Base-by-base conservation (phyloP, 306 rosid species). In the Trifolium fragiferum region DNA sequence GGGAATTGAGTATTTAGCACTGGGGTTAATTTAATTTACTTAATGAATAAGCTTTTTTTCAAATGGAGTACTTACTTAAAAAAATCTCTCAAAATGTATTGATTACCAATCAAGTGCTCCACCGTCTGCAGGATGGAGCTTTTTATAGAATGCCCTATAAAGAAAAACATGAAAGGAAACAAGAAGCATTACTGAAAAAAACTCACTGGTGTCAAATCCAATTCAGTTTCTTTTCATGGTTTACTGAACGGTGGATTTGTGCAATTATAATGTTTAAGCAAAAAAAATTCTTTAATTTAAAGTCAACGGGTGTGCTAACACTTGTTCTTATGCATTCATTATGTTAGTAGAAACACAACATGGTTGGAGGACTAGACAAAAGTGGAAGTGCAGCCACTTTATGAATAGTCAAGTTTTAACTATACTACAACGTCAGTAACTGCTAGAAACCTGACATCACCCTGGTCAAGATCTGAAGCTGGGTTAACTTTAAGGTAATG, bases 391-490 rank as follows among this genome's bases (percentile, higher is more conserved):
- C 19, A 72, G 15, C 21, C 37, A 14, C 49, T 35, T 69, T 32
- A 43, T 8, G 54, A 66, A 63, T 10, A 38, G 68, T 63, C n/a
- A 16, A 16, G 15, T 35, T 61, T 61, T 43, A 18, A 37, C 25
- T 63, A n/a, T 63, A 11, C 30, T 63, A 11, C 30, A 63, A 63
- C 23, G 49, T 8, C 12, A 41, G 46, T 6, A 79, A 65, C 68
- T 16, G 41, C 43, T 32, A 15, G 8, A 38, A 74, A 74, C 8
- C 59, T 50, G 66, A 18, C n/a, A 30, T 67, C 51, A 10, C 68
- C 25, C 59, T 3, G 4, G 57, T 77, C 57, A 50, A 59, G 41
- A 57, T 57, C 38, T 68, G 54, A 47, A 77, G 46, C 51, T 76
- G 59, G 55, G 25, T 35, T 23, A 47, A 4, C 38, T 51, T 63